These are phyloP conservation scores for Nannizziopsis arthrosporioides DNA, from an alignment of 2,329 filamentous ascomycete species.

Conservation along the genomic window DNA sequence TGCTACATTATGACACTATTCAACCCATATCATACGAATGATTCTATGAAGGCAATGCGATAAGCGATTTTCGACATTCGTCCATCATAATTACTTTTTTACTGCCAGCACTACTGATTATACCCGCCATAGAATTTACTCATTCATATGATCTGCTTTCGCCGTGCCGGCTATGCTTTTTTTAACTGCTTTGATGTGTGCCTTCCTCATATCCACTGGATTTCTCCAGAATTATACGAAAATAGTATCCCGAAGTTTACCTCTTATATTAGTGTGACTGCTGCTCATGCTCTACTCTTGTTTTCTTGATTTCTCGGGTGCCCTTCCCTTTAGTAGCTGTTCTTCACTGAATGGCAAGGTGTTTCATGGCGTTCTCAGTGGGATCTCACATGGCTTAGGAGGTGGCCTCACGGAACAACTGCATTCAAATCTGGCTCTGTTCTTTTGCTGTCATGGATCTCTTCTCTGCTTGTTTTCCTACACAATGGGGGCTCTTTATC, in stretches of 20 bases:
- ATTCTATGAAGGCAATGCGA: not conserved
- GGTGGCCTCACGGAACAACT: no score
- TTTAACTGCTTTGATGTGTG: no score
- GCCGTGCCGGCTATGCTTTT: no score
- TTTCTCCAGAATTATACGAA: no score
- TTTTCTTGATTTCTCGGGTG: constrained; percentile 4
- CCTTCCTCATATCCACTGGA: no score
- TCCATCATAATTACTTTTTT: not conserved
- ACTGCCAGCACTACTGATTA: not conserved
- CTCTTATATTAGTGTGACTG: not conserved
- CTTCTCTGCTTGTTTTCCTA: not conserved
- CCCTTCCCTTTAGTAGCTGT: not conserved
- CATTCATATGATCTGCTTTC: not conserved
- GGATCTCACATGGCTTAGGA: no score
- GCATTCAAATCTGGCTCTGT: not conserved
- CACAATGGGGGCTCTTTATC: not conserved
- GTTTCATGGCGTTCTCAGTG: no score
- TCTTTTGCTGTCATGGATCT: not conserved
- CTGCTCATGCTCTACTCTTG: not conserved
- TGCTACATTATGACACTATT: constrained; percentile 2
- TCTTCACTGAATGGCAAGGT: no score
- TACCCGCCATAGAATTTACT: constrained; percentile 10
- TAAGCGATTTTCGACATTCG: not conserved
- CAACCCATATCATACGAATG: not conserved
- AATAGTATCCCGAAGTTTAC: not conserved